Evolutionary conservation across 2,329 filamentous ascomycete genomes (phyloP).

Genomic region (Claviceps capensis): DNA sequence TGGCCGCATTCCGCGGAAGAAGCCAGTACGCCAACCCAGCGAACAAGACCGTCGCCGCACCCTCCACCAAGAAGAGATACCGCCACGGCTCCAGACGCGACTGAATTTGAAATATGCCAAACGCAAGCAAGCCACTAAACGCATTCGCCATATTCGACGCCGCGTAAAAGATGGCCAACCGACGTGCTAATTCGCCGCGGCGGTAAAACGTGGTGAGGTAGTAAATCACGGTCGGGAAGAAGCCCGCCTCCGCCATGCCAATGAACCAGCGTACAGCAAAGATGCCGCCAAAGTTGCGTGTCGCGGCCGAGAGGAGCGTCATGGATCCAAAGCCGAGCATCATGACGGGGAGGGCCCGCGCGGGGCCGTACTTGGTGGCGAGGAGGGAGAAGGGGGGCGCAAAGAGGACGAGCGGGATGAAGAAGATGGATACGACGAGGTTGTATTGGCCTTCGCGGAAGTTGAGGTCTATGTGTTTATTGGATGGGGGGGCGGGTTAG

Average conservation of each 20-base stretch:
- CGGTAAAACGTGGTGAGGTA: slow-evolving; percentile 39
- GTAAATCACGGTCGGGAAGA: slow-evolving; percentile 40
- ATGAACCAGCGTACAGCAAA: slow-evolving; percentile 36
- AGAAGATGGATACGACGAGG: slow-evolving; percentile 58
- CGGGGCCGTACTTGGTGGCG: slow-evolving; percentile 57
- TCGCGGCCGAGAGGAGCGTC: slow-evolving; percentile 44
- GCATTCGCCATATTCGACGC: slow-evolving; percentile 58
- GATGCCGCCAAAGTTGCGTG: slow-evolving; percentile 33
- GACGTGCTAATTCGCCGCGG: slow-evolving; percentile 29
- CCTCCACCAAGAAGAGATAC: slow-evolving; percentile 42
- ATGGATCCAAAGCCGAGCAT: slow-evolving; percentile 61
- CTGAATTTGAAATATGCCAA: slow-evolving; percentile 34
- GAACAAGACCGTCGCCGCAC: slow-evolving; percentile 43
- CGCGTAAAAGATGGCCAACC: slow-evolving; percentile 57
- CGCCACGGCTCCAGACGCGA: slow-evolving; percentile 29
- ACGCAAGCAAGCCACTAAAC: slow-evolving; percentile 34
- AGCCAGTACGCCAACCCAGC: slow-evolving; percentile 55
- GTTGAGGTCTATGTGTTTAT: slow-evolving; percentile 21
- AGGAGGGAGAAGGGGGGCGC: slow-evolving; percentile 46
- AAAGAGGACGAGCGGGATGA: slow-evolving; percentile 59
- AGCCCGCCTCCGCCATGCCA: slow-evolving; percentile 42
- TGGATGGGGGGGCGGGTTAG: too few species aligned
- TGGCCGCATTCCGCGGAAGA: slow-evolving; percentile 48
- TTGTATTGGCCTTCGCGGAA: slow-evolving; percentile 56
- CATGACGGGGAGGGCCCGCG: slow-evolving; percentile 51